phyloP scores from a whole-genome alignment of 2,329 filamentous ascomycete genomes.

The Apiospora phragmitis region DNA sequence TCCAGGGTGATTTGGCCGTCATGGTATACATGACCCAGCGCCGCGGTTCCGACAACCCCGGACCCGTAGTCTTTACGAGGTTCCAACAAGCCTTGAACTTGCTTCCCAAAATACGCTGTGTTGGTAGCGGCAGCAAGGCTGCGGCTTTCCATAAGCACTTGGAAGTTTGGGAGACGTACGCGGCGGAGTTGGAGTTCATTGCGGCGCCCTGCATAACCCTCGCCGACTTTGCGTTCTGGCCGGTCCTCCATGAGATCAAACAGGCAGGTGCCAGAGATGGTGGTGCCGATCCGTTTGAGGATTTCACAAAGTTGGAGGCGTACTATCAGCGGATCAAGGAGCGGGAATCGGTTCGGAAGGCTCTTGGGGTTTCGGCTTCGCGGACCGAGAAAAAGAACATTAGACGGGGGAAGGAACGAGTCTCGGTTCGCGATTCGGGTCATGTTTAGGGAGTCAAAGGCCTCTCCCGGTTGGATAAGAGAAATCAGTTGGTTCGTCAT shows the following conservation, averaged over 20 bases:
- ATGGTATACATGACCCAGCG: conserved; percentile 58
- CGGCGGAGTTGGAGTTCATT: conserved; percentile 43
- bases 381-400: not conserved
- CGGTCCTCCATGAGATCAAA: conserved; percentile 47
- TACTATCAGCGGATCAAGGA: conserved; percentile 34
- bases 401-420: not conserved
- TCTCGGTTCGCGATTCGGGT: not conserved
- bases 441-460: not conserved
- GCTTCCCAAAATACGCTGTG: conserved; percentile 21
- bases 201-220: conserved; percentile 43
- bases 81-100: conserved; percentile 45
- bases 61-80: conserved; percentile 34
- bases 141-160: conserved; percentile 35
- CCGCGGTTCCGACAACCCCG: conserved; percentile 41
- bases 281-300: not conserved
- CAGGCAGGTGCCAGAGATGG: not conserved
- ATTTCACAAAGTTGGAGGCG: conserved; percentile 41
- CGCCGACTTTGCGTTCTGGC: conserved; percentile 59
- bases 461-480: not conserved
- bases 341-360: conserved; percentile 19
- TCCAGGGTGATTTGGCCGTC: conserved; percentile 53
- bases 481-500: not conserved
- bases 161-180: conserved; percentile 41
- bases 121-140: conserved; percentile 2
- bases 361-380: conserved; percentile 13